Evolutionary conservation across 352 stramenopile genomes (phyloP).

Genomic region (Pythium grandisporangium): DNA sequence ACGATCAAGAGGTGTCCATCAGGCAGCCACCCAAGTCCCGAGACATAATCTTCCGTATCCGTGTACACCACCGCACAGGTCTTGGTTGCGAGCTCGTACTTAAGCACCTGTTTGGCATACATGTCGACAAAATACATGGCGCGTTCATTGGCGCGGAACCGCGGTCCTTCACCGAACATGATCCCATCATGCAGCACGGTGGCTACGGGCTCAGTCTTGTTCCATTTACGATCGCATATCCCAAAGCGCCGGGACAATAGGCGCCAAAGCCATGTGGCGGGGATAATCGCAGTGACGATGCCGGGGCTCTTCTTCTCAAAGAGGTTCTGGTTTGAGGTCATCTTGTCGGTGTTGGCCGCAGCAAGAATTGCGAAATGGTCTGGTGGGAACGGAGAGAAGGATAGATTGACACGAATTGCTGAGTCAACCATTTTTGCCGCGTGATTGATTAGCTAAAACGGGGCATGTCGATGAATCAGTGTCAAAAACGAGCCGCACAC

Average conservation of each 20-base stretch:
- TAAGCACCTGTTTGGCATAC: conserved; percentile 44
- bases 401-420: no score
- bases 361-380: no score
- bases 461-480: no score
- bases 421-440: no score
- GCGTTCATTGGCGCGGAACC: conserved; percentile 35
- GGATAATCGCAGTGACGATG: conserved; percentile 10
- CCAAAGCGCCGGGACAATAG: conserved; percentile 17
- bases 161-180: conserved; percentile 47
- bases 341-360: no score
- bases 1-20: conserved; percentile 53
- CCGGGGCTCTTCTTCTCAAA: conserved; percentile 13
- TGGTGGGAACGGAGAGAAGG: no score
- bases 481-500: no score
- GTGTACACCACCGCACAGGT: conserved; percentile 30
- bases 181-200: conserved; percentile 23
- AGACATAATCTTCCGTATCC: conserved; percentile 40
- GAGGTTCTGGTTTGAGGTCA: conserved; percentile 3
- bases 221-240: conserved; percentile 5
- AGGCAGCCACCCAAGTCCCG: conserved; percentile 49
- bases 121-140: conserved; percentile 68
- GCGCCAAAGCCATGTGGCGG: conserved; percentile 19
- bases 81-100: conserved; percentile 36
- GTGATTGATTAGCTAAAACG: no score
- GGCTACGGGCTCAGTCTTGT: conserved; percentile 20